phyloP scores from a whole-genome alignment of 805 yeast genomes.

The Saturnispora ahearnii region DNA sequence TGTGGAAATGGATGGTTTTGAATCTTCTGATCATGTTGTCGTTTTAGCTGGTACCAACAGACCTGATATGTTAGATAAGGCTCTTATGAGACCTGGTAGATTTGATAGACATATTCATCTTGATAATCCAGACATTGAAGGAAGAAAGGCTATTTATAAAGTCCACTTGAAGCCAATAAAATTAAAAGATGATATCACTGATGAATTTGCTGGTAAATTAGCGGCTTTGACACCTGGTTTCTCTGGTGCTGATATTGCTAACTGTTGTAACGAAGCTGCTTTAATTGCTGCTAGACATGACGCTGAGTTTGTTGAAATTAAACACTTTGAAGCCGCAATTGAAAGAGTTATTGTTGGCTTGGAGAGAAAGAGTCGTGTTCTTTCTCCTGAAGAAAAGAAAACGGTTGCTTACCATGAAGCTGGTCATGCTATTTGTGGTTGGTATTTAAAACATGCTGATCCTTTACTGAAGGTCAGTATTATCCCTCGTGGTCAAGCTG shows the following conservation, averaged over 20 bases:
- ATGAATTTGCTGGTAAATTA: slow-evolving; percentile 69
- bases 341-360: slow-evolving; percentile 96
- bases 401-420: slow-evolving; percentile 98
- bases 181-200: slow-evolving; percentile 38
- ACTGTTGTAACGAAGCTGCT: slow-evolving; percentile 95
- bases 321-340: slow-evolving; percentile 90
- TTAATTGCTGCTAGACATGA: slow-evolving; percentile 87
- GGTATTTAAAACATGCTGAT: slow-evolving; percentile 87
- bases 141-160: slow-evolving; percentile 83
- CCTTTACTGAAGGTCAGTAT: slow-evolving; percentile 93
- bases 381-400: slow-evolving; percentile 77
- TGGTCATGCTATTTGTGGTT: slow-evolving; percentile 97
- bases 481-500: slow-evolving; percentile 95
- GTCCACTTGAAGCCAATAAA: slow-evolving; percentile 76
- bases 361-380: slow-evolving; percentile 78
- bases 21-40: slow-evolving; percentile 83
- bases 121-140: slow-evolving; percentile 91
- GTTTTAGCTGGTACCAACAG: slow-evolving; percentile 97
- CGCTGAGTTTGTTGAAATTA: slow-evolving; percentile 56
- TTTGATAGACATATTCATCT: slow-evolving; percentile 89
- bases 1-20: slow-evolving; percentile 98
- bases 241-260: slow-evolving; percentile 97
- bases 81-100: slow-evolving; percentile 94
- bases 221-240: slow-evolving; percentile 98
- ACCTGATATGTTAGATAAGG: slow-evolving; percentile 87